A percentile compares a stretch with the other conserved stretches of the same genome.
phyloP scores from a whole-genome alignment of 2,329 filamentous ascomycete genomes.

The Calonectria honghensis region DNA sequence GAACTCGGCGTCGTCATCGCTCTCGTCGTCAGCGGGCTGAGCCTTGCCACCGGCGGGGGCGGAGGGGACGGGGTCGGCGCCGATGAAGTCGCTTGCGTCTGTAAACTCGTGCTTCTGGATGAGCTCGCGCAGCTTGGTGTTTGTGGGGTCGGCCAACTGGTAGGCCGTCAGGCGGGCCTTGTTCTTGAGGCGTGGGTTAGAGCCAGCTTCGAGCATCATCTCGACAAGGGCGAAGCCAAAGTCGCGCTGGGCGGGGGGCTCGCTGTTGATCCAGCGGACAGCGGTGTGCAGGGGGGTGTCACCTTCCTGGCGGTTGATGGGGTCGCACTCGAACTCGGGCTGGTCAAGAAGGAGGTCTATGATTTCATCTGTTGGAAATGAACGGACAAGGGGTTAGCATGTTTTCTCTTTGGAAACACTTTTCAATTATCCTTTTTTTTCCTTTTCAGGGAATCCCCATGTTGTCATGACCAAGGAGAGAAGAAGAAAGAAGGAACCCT shows the following conservation, averaged over 20 bases:
- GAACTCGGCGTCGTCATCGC: slow-evolving; percentile 76
- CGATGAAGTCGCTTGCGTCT: slow-evolving; percentile 76
- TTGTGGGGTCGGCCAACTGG: slow-evolving; percentile 84
- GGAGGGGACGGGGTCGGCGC: slow-evolving; percentile 54
- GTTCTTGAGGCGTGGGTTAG: slow-evolving; percentile 76
- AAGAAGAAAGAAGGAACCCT: no score
- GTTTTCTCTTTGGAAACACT: background rate
- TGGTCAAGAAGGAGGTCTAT: slow-evolving; percentile 90
- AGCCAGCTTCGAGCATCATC: slow-evolving; percentile 89
- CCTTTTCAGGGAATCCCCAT: background rate
- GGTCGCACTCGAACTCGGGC: slow-evolving; percentile 89
- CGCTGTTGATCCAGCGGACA: slow-evolving; percentile 84
- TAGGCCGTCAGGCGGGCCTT: slow-evolving; percentile 82
- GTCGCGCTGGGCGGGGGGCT: slow-evolving; percentile 77
- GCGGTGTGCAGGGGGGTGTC: slow-evolving; percentile 89
- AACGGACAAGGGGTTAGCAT: slow-evolving; percentile 23
- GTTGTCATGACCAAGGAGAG: background rate
- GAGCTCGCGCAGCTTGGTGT: slow-evolving; percentile 75
- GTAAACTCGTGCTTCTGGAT: slow-evolving; percentile 84
- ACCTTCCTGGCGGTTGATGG: slow-evolving; percentile 80
- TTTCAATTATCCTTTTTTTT: background rate
- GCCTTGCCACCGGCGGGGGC: slow-evolving; percentile 36
- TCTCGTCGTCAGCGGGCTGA: slow-evolving; percentile 55
- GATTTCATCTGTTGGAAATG: slow-evolving; percentile 77
- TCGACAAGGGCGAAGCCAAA: slow-evolving; percentile 81